These are phyloP conservation scores for Crataegus laevigata DNA, from an alignment of 306 rosid genomes.

Conservation along the genomic window DNA sequence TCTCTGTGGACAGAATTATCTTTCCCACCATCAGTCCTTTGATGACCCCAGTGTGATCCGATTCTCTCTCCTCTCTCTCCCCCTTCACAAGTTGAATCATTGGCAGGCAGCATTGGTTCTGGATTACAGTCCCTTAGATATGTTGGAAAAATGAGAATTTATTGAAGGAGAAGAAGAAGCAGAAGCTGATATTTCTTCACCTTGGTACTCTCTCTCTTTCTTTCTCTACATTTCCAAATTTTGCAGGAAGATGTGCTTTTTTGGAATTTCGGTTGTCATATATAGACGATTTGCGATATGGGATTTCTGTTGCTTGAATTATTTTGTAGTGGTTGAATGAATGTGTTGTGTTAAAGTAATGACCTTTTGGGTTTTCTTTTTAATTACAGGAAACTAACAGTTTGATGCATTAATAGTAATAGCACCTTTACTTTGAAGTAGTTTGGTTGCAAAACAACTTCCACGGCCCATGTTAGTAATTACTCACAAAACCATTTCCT, in stretches of 20 bases:
- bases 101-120: background rate
- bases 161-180: background rate
- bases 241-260: background rate
- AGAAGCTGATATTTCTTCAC: slow-evolving; percentile 1
- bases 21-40: background rate
- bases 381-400: background rate
- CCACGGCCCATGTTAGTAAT: background rate
- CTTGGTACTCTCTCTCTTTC: slow-evolving; percentile 10
- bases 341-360: background rate
- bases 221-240: background rate
- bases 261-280: too few species aligned
- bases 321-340: too few species aligned
- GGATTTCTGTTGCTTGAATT: too few species aligned
- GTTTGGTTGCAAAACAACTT: background rate
- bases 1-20: too few species aligned
- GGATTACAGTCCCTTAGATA: background rate
- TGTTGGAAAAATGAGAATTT: background rate
- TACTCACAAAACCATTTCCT: background rate
- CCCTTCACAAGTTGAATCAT: background rate
- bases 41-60: slow-evolving; percentile 15
- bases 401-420: background rate
- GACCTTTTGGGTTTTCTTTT: background rate
- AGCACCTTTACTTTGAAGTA: background rate
- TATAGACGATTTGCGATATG: too few species aligned
- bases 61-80: background rate